phyloP scores from a whole-genome alignment of 495 filamentous ascomycete species.

The Usnea hakonensis region DNA sequence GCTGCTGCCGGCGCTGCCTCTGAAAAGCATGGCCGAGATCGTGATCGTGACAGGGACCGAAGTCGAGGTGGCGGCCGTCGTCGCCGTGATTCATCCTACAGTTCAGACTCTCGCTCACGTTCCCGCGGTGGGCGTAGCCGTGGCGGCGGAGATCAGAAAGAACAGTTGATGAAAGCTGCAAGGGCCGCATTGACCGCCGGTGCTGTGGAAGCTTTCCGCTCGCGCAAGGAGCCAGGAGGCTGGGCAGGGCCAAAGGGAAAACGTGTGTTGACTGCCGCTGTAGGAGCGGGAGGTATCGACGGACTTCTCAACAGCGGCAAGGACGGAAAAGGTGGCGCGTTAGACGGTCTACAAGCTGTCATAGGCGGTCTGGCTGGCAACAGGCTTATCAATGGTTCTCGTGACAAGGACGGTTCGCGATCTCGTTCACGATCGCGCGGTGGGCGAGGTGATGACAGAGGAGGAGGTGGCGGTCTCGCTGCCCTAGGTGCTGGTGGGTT shows the following conservation, averaged over 20 bases:
- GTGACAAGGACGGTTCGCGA: constrained; percentile 51
- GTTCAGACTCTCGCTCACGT: constrained; percentile 43
- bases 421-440: constrained; percentile 43
- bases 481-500: constrained; percentile 67
- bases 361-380: constrained; percentile 81
- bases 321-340: constrained; percentile 61
- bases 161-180: constrained; percentile 71
- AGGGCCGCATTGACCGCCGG: constrained; percentile 80
- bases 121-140: constrained; percentile 39
- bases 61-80: constrained; percentile 42
- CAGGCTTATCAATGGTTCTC: constrained; percentile 66
- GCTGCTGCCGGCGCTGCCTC: constrained; percentile 41
- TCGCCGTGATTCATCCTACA: constrained; percentile 46
- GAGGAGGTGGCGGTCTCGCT: constrained; percentile 41
- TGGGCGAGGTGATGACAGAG: constrained; percentile 33
- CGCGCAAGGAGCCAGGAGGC: constrained; percentile 73
- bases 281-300: constrained; percentile 77
- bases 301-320: constrained; percentile 50
- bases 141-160: constrained; percentile 32
- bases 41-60: constrained; percentile 26
- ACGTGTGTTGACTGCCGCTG: constrained; percentile 77
- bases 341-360: constrained; percentile 63
- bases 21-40: constrained; percentile 23
- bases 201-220: constrained; percentile 78
- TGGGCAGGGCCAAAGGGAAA: constrained; percentile 83